Conservation (phyloP, 768 basidiomycete genomes). For the Boletus insuetus region DNA sequence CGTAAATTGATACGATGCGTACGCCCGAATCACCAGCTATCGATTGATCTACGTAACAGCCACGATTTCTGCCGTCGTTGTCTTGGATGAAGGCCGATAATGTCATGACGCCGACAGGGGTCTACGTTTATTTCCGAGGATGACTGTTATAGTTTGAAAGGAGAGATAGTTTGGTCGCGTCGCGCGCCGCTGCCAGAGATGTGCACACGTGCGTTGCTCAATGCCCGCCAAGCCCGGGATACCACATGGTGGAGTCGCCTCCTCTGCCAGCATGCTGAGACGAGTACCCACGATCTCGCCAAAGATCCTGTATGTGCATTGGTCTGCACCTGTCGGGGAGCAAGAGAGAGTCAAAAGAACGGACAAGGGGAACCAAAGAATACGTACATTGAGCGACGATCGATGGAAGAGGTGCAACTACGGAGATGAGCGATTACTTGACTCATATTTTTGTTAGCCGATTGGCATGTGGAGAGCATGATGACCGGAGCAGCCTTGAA, state of each 20-base stretch:
- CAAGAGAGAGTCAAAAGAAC: not conserved
- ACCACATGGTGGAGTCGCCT: too few relatives aligned
- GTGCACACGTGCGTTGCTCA: not conserved
- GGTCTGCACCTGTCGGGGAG: not conserved
- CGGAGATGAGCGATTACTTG: too few relatives aligned
- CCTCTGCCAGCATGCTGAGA: too few relatives aligned
- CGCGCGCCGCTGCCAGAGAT: not conserved
- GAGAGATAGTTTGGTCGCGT: not conserved
- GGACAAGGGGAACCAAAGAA: too few relatives aligned
- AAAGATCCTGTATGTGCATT: not conserved
- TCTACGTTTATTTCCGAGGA: not conserved
- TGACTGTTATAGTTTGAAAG: not conserved
- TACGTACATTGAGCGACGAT: too few relatives aligned
- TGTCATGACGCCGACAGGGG: not conserved
- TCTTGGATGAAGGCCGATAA: slow-evolving; percentile 12
- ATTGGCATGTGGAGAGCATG: too few relatives aligned
- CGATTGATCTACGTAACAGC: not conserved
- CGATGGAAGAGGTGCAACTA: too few relatives aligned
- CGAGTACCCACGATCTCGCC: too few relatives aligned
- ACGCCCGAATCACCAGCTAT: not conserved
- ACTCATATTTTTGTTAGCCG: too few relatives aligned
- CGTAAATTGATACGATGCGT: not conserved
- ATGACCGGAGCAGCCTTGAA: too few relatives aligned
- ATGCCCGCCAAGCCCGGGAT: not conserved
- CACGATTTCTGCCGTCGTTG: not conserved